A percentile compares a stretch with the other conserved stretches of the same genome.
These are phyloP conservation scores for Boletellus emodensis DNA, from an alignment of 768 basidiomycete species.

Conservation along the genomic window DNA sequence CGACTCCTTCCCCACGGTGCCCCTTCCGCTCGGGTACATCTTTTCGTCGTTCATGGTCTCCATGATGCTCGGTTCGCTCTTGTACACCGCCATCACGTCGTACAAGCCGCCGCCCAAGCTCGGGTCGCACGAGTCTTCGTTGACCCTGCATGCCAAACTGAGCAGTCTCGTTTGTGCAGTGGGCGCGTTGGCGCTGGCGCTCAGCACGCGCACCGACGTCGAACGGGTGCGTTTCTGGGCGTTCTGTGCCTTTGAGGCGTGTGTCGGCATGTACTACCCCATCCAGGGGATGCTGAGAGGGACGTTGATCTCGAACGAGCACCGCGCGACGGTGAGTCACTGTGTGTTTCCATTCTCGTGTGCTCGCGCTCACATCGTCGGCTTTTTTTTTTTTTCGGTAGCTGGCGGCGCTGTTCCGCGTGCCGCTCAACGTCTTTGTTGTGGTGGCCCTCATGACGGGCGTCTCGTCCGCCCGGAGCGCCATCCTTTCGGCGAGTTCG, in stretches of 20 bases:
- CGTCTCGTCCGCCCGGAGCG: conserved; percentile 57
- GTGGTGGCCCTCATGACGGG: conserved; percentile 66
- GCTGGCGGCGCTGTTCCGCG: conserved; percentile 69
- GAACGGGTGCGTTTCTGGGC: conserved; percentile 62
- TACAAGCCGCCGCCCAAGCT: conserved; percentile 21
- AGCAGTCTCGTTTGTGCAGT: conserved; percentile 59
- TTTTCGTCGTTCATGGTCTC: conserved; percentile 79
- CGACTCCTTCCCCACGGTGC: conserved; percentile 26
- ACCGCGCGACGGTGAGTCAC: conserved; percentile 62
- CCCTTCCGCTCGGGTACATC: conserved; percentile 72
- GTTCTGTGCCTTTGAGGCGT: conserved; percentile 72
- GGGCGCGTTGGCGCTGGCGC: conserved; percentile 52
- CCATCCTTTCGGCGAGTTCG: conserved; percentile 57
- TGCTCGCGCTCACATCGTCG: neutral
- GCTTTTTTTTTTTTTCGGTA: conserved; percentile 18
- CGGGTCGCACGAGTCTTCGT: conserved; percentile 34
- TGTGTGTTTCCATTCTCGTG: neutral
- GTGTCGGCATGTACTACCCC: conserved; percentile 78
- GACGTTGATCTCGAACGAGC: conserved; percentile 61
- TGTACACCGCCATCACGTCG: conserved; percentile 54
- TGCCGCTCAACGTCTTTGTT: conserved; percentile 72
- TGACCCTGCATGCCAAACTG: conserved; percentile 63
- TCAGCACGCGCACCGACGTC: conserved; percentile 40
- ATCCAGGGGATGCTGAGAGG: conserved; percentile 73
- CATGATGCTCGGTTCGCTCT: conserved; percentile 75